Percentiles rank a stretch among this genome's conserved stretches.
These are phyloP conservation scores for Kluyveromyces lactis DNA, from an alignment of 805 yeast species.

Conservation along the genomic window DNA sequence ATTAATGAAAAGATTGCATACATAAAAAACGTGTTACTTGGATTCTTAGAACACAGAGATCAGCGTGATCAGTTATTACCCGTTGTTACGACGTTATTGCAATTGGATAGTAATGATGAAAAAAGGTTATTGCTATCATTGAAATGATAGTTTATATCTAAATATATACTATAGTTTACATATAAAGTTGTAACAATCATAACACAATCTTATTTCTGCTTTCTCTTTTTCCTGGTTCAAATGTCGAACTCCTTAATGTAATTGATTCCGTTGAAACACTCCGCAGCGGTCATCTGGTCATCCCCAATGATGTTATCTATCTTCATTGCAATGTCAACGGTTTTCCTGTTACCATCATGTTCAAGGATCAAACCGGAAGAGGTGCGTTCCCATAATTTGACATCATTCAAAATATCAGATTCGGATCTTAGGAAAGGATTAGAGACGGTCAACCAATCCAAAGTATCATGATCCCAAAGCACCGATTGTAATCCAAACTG, in stretches of 20 bases:
- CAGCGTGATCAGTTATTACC: conserved; percentile 81
- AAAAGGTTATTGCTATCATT: conserved; percentile 53
- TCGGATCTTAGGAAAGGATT: conserved; percentile 36
- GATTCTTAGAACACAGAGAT: conserved; percentile 87
- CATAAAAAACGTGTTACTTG: conserved; percentile 81
- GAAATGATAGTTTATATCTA: conserved; percentile 17
- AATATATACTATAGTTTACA: not conserved
- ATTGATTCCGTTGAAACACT: conserved; percentile 62
- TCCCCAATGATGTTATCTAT: conserved; percentile 47
- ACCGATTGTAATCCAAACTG: conserved; percentile 84
- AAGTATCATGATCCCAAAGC: conserved; percentile 85
- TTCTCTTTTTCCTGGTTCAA: not conserved
- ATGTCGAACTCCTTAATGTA: conserved; percentile 37
- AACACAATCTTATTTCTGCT: not conserved
- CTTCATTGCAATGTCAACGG: conserved; percentile 62
- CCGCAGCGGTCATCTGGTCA: conserved; percentile 67
- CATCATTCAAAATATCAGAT: conserved; percentile 46
- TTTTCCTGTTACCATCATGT: conserved; percentile 65
- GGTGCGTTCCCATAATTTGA: conserved; percentile 41
- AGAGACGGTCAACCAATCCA: conserved; percentile 72
- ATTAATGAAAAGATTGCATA: conserved; percentile 54
- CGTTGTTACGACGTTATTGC: conserved; percentile 68
- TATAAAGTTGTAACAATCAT: too few species aligned
- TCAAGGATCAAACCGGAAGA: conserved; percentile 68
- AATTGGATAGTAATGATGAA: conserved; percentile 64